Evolutionary conservation across 768 basidiomycete species (phyloP).

Genomic region (Botryobasidium botryosum): DNA sequence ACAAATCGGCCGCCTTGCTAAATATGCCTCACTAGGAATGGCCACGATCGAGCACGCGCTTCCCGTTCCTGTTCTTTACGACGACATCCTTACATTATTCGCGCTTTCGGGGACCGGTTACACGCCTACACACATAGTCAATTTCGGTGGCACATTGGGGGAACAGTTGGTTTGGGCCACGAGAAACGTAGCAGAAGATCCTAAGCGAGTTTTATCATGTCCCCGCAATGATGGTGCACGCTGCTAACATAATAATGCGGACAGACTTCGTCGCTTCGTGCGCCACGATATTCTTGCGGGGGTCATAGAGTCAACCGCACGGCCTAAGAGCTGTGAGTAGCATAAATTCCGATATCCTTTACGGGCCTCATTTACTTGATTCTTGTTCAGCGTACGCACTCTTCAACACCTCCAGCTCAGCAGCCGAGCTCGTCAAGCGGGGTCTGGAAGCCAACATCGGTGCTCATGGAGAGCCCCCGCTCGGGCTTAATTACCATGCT

Average conservation of each 20-base stretch:
- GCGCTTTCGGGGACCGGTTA: constrained; percentile 51
- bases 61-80: constrained; percentile 46
- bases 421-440: constrained; percentile 48
- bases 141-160: constrained; percentile 56
- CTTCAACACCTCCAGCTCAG: constrained; percentile 51
- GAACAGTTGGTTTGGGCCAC: constrained; percentile 57
- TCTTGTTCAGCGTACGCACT: constrained; percentile 34
- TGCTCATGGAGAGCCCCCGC: constrained; percentile 48
- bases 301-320: constrained; percentile 40
- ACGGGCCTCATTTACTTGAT: too few species aligned
- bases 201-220: constrained; percentile 32
- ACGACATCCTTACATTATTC: constrained; percentile 46
- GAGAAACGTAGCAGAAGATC: too few species aligned
- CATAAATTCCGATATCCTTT: background rate
- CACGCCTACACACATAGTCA: constrained; percentile 60
- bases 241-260: constrained; percentile 1
- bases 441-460: constrained; percentile 51
- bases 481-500: constrained; percentile 60
- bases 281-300: constrained; percentile 47
- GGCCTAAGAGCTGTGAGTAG: constrained; percentile 40
- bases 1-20: background rate
- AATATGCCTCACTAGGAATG: constrained; percentile 34
- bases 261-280: constrained; percentile 43
- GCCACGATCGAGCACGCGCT: constrained; percentile 58
- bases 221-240: background rate